Evolutionary conservation across 1,139 yeast genomes (phyloP).

Genomic region (Saccharomyces hybrid): DNA sequence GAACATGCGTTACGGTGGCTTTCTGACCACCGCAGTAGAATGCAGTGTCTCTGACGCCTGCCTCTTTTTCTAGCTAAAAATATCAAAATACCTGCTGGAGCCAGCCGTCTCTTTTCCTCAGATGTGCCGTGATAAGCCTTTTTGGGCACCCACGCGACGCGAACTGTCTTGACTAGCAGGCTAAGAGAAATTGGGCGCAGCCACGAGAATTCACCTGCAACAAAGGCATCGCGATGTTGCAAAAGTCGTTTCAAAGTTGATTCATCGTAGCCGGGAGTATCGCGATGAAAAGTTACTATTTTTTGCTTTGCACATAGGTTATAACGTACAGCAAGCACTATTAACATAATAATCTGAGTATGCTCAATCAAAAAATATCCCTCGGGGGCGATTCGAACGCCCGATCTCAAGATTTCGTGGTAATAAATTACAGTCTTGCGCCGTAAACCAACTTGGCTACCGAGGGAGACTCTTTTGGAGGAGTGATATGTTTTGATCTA

Average conservation of each 20-base stretch:
- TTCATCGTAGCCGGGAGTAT: background rate
- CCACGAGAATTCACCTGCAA: background rate
- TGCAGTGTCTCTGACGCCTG: background rate
- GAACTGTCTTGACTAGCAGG: background rate
- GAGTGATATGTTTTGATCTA: background rate
- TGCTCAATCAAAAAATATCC: slow-evolving; percentile 3
- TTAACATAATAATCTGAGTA: too few species aligned
- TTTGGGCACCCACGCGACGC: background rate
- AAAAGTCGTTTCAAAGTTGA: background rate
- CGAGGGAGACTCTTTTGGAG: slow-evolving; percentile 8
- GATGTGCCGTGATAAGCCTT: background rate
- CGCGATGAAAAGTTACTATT: background rate
- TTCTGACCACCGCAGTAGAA: background rate
- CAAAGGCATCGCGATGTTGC: background rate
- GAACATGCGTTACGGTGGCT: background rate
- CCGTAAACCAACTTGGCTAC: slow-evolving; percentile 6
- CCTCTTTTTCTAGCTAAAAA: background rate
- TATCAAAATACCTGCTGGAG: background rate
- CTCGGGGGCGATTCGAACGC: slow-evolving; percentile 14
- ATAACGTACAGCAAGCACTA: background rate
- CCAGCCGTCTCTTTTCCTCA: slow-evolving; percentile 1
- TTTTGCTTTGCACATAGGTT: background rate
- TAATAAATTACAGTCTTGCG: slow-evolving; percentile 15
- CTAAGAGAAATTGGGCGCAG: background rate
- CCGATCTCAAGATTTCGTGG: slow-evolving; percentile 11